These are phyloP conservation scores for Agapanthus africanus DNA, from an alignment of 106 monocot species.

Conservation along the genomic window DNA sequence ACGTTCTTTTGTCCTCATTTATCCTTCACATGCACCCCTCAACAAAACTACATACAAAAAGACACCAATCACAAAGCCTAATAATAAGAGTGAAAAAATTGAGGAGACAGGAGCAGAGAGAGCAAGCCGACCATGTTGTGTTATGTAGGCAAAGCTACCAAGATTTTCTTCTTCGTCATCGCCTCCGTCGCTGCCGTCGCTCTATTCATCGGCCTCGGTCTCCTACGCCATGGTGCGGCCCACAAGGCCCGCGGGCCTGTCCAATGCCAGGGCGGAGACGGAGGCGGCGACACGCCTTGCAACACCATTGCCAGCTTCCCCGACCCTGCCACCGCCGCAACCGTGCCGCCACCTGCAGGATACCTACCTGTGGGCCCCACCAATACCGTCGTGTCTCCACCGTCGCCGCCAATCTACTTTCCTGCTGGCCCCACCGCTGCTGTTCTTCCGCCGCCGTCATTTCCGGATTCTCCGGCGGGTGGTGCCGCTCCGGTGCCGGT, in stretches of 20 bases:
- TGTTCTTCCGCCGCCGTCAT: background rate
- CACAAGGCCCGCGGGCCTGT: constrained; percentile 14
- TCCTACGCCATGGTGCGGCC: constrained; percentile 35
- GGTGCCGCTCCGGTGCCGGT: background rate
- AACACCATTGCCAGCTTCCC: constrained; percentile 9
- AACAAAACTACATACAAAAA: too few species aligned
- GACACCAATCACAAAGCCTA: too few species aligned
- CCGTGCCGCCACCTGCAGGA: constrained; percentile 4
- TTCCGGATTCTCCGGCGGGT: background rate
- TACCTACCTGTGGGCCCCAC: background rate
- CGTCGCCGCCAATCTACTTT: background rate
- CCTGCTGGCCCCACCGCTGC: background rate
- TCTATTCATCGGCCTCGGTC: constrained; percentile 50
- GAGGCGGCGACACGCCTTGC: background rate
- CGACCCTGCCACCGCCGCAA: constrained; percentile 17
- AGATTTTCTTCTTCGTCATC: constrained; percentile 83
- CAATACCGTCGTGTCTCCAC: background rate
- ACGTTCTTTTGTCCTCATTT: too few species aligned
- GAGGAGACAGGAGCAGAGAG: too few species aligned
- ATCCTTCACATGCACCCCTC: too few species aligned
- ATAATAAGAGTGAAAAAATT: too few species aligned
- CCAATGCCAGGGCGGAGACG: background rate
- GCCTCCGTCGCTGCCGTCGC: constrained; percentile 26
- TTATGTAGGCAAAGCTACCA: constrained; percentile 87
- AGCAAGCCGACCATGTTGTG: constrained; percentile 40